Base-by-base conservation (phyloP, 169 alveolate genomes). In the Pseudocohnilembus persalinus region DNA sequence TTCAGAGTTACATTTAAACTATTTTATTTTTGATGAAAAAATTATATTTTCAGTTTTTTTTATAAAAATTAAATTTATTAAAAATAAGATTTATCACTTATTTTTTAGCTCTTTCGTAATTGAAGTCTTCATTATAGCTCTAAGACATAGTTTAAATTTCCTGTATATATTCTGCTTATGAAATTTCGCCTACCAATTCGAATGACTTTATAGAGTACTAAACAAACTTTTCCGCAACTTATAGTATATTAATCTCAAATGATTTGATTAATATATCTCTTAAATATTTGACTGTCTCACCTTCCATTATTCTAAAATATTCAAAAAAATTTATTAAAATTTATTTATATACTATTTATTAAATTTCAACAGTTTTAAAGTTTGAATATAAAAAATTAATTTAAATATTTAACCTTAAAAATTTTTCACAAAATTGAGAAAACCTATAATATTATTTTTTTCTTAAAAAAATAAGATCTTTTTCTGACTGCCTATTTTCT, bases 151-250 rank as follows among this genome's bases (percentile, higher is more conserved):
- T 63, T 63, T 25, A 0, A 25, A 32, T 79, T 79, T 77, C 63
- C 33, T 72, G 15, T 68, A 31, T 27, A 72, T 77, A 27, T 6
- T 77, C 72, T 28, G 63, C 31, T 77, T 77, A 31, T 20, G 16
- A 33, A 0, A 77, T 77, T 32, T 72, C 82, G 30, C 82, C 82
- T 31, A 77, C 33, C 34, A 77, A 33, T 33, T 68, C 35, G 63
- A 79, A 79, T n/a, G 76, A 79, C 49, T 79, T 79, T 0, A 79
- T 28, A 63, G 77, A 49, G 63, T 79, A 79, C 4, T 34, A 31
- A 26, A 79, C 31, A 72, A 79, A 79, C 31, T 35, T 34, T 28
- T 28, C 31, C 0, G 76, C 84, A n/a, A 79, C 84, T n/a, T 64
- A 49, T 64, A 49, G 76, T 25, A 79, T 29, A 25, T 49, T 20